Evolutionary conservation across 768 basidiomycete species (phyloP), one percentile per base, ranked within the genome.

Genomic region (Suillus ampliporus): DNA sequence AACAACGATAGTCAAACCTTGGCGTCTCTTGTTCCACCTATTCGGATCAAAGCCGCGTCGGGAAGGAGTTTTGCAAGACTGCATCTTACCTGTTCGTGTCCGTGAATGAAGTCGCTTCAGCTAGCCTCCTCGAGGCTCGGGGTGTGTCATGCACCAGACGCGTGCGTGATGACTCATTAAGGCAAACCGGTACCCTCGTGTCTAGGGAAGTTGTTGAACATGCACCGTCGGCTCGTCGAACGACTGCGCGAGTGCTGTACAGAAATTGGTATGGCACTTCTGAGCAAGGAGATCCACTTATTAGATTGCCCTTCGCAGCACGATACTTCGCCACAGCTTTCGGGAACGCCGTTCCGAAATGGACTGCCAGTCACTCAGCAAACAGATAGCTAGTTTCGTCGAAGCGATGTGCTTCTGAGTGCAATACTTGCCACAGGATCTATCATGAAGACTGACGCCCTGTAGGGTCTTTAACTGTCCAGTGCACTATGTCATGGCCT

Each of bases 171-270:
- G 38, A 6, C 31, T 40, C 54, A 19, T 40, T 11, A 21, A 56
- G 19, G 54, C 54, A 56, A 56, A 26, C 38, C 54, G 40, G 23
- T 40, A 40, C 23, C 54, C 54, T 40, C 54, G 13, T 56, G 38
- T 40, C 17, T 26, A 26, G 23, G 23, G 53, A 56, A 56, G 38
- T 56, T 26, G 15, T 38, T 26, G 23, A 56, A 56, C 1, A 19
- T 54, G 37, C 53, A 38, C 23, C 9, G 37, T 26, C 40, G 26
- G 23, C 17, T 34, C 50, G 31, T 34, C 10, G 11, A 51, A 51
- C 11, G 50, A 34, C 34, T 40, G 26, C 23, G 37, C 40, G 38
- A 56, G 54, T 40, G 54, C 54, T 56, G 54, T 56, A 56, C 38
- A 21, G 17, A 54, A 19, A 19, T 19, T 56, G 23, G 37, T 4